Percentiles rank a stretch among this genome's conserved stretches.
phyloP scores from a whole-genome alignment of 164 flowering plant species.

The Santalum album region DNA sequence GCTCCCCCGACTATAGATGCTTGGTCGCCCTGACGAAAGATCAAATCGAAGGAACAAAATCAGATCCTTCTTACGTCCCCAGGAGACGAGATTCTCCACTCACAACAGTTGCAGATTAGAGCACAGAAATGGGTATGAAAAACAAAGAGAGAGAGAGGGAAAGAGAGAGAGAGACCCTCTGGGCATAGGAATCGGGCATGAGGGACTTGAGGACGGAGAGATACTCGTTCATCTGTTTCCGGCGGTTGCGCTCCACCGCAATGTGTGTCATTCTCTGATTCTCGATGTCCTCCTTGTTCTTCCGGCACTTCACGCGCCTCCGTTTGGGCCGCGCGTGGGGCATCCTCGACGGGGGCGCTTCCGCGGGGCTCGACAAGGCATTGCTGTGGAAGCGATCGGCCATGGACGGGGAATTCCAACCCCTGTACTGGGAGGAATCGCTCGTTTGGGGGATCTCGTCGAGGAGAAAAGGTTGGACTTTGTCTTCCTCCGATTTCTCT shows the following conservation, averaged over 20 bases:
- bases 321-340: constrained; percentile 16
- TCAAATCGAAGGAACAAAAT: background rate
- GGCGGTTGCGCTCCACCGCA: constrained; percentile 30
- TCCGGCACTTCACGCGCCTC: constrained; percentile 14
- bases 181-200: constrained; percentile 30
- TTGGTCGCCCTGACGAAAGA: constrained; percentile 38
- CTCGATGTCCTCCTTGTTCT: constrained; percentile 30
- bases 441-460: background rate
- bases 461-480: too few species aligned
- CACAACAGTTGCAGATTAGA: too few species aligned
- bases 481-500: too few species aligned
- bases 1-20: constrained; percentile 49
- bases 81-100: too few species aligned
- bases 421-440: background rate
- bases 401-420: background rate
- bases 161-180: constrained; percentile 16
- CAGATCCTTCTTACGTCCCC: background rate
- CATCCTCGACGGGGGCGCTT: background rate
- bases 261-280: constrained; percentile 41
- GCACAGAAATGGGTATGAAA: background rate
- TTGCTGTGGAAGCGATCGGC: background rate
- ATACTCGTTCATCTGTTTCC: constrained; percentile 34
- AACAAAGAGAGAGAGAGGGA: background rate
- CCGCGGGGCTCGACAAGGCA: background rate
- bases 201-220: constrained; percentile 26